Evolutionary conservation across 257 asterid species (phyloP), one percentile per base, ranked within the genome.

Genomic region (Echites panduratus): DNA sequence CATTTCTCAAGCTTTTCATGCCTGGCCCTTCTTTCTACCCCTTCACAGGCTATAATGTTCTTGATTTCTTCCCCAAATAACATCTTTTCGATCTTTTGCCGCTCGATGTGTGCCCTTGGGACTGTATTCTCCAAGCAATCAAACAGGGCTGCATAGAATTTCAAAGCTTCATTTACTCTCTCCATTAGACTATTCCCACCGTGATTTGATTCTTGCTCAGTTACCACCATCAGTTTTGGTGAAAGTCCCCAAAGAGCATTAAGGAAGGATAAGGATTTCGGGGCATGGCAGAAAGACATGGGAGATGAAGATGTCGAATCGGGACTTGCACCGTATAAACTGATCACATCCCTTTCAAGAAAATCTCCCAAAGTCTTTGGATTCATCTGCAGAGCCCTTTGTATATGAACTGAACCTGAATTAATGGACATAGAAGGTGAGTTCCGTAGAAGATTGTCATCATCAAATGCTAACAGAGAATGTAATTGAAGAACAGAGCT

Each of bases 1-100:
- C 96, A 90, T 67, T 80, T 90, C 47, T 85, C 92, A 1, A 88
- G 91, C 86, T 85, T 90, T 75, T 90, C 96, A 29, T 88, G 92
- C 38, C 95, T 84, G 57, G 73, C 77, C 81, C 73, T 88, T 65
- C 95, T 84, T 9, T 90, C 89, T 0, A 80, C n/a, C 12, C 95
- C 95, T 78, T 90, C 95, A 67, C 95, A 84, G 12, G 95, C 85
- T 38, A 87, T 71, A 47, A 90, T 87, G 68, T 85, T 85, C 84
- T 88, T 90, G 50, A 90, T 90, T 64, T 88, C 95, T 76, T 87
- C 85, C 0, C 96, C 96, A 2, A 84, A 85, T 0, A 90, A 29
- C 86, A 84, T 78, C 70, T 85, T 88, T 76, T 90, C 95, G 14
- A 88, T 83, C 87, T 85, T 88, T 1, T 76, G 78, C 0, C 95